These are phyloP conservation scores for Syncephalastrum racemosum DNA, from an alignment of 371 early-diverging fungal species.

Conservation along the genomic window DNA sequence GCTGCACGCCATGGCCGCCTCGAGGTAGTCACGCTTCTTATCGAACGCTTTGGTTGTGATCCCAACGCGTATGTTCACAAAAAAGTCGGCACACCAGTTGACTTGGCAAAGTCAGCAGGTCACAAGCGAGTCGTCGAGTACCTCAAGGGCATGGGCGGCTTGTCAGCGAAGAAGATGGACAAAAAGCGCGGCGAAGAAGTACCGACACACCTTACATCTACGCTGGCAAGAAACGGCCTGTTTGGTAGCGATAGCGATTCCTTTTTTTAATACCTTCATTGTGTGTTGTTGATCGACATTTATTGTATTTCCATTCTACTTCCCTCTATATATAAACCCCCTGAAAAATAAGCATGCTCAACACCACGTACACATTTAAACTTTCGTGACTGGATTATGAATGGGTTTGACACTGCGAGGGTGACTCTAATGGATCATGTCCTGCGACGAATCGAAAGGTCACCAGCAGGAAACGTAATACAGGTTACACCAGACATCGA, in stretches of 20 bases:
- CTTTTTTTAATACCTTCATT: constrained; percentile 7
- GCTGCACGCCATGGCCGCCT: constrained; percentile 32
- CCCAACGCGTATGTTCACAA: constrained; percentile 34
- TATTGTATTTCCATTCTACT: constrained; percentile 4
- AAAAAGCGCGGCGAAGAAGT: constrained; percentile 36
- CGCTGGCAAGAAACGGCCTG: constrained; percentile 37
- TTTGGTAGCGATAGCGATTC: constrained; percentile 18
- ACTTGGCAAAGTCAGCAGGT: constrained; percentile 38
- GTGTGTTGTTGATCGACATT: neutral
- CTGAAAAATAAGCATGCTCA: constrained; percentile 3
- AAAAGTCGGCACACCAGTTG: constrained; percentile 35
- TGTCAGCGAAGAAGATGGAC: constrained; percentile 44
- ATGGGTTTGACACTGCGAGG: too few species aligned
- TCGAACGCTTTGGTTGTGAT: constrained; percentile 34
- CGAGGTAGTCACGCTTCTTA: constrained; percentile 32
- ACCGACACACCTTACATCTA: constrained; percentile 29
- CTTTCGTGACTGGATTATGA: neutral
- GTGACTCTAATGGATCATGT: too few species aligned
- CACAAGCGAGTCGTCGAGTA: constrained; percentile 42
- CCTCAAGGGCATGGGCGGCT: constrained; percentile 34
- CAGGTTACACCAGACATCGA: too few species aligned
- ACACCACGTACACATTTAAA: neutral
- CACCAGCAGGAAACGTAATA: too few species aligned
- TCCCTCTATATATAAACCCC: constrained; percentile 4
- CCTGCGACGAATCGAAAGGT: too few species aligned